Evolutionary conservation across 768 basidiomycete genomes (phyloP).

Genomic region (Rhodosporidiobolus odoratus): DNA sequence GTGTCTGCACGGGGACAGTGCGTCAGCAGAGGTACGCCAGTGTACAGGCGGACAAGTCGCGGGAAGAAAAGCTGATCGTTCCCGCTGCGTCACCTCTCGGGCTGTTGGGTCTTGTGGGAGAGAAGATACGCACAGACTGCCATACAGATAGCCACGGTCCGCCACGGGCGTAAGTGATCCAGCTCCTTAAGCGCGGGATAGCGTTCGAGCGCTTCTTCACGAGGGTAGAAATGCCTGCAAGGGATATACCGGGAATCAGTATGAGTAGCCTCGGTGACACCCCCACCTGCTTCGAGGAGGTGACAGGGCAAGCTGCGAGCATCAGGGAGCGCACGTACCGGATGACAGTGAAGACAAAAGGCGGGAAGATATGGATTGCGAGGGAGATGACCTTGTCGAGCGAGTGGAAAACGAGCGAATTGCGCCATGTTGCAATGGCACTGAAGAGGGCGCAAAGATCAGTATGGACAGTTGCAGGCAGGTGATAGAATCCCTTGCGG

Average conservation of each 20-base stretch:
- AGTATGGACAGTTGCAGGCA: no score
- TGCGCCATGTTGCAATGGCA: slow-evolving; percentile 96
- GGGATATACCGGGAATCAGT: background rate
- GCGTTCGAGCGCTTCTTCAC: slow-evolving; percentile 57
- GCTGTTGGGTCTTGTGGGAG: no score
- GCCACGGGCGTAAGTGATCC: slow-evolving; percentile 63
- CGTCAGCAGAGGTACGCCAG: background rate
- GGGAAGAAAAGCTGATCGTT: background rate
- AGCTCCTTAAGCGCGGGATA: slow-evolving; percentile 78
- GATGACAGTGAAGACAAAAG: slow-evolving; percentile 84
- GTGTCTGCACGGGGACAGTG: slow-evolving; percentile 56
- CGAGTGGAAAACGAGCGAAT: slow-evolving; percentile 96
- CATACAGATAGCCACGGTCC: slow-evolving; percentile 70
- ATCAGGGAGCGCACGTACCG: slow-evolving; percentile 54
- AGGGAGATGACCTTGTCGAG: slow-evolving; percentile 88
- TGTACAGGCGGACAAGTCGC: no score
- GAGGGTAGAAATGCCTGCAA: slow-evolving; percentile 76
- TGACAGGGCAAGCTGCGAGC: background rate
- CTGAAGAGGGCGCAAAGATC: slow-evolving; percentile 62
- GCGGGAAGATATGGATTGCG: slow-evolving; percentile 90
- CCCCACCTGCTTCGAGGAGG: no score
- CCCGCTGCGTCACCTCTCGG: no score
- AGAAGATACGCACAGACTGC: slow-evolving; percentile 65
- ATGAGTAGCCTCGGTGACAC: no score
- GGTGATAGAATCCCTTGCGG: no score